Evolutionary conservation across 331 rosid genomes (phyloP).

Genomic region (Quercus phellos): DNA sequence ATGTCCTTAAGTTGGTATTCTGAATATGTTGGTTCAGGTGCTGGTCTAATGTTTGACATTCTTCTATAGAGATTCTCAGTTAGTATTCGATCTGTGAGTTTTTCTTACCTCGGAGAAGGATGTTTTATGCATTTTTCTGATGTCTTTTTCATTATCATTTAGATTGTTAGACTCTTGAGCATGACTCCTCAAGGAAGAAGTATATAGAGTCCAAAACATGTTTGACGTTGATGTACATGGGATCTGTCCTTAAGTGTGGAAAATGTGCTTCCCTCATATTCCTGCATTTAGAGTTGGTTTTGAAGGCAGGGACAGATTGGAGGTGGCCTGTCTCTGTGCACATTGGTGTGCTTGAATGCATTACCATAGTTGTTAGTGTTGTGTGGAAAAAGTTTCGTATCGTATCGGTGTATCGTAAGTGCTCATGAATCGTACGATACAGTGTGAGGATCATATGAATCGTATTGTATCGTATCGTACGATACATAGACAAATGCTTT

Average conservation of each 20-base stretch:
- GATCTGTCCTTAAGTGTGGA: background rate
- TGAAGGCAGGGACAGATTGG: background rate
- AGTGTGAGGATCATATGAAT: too few relatives aligned
- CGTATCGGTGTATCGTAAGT: too few relatives aligned
- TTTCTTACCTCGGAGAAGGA: conserved; percentile 25
- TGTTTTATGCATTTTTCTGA: conserved; percentile 1
- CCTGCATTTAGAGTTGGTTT: background rate
- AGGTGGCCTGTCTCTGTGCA: background rate
- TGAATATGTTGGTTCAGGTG: conserved; percentile 45
- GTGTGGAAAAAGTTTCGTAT: too few relatives aligned
- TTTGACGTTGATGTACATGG: background rate
- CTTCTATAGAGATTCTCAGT: conserved; percentile 35
- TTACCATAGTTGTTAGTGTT: too few relatives aligned
- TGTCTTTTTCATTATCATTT: conserved; percentile 3
- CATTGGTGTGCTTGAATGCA: too few relatives aligned
- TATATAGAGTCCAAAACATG: background rate
- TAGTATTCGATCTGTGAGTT: conserved; percentile 36
- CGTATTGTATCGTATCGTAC: too few relatives aligned
- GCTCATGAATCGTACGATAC: too few relatives aligned
- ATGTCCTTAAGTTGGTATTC: conserved; percentile 27
- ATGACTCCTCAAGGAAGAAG: background rate
- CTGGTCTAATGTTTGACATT: conserved; percentile 38
- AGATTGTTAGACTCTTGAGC: background rate
- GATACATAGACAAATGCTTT: too few relatives aligned
- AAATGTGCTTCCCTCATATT: background rate